Evolutionary conservation across 2,329 filamentous ascomycete species (phyloP), one percentile per base, ranked within the genome.

Genomic region (Fusarium liriodendri): DNA sequence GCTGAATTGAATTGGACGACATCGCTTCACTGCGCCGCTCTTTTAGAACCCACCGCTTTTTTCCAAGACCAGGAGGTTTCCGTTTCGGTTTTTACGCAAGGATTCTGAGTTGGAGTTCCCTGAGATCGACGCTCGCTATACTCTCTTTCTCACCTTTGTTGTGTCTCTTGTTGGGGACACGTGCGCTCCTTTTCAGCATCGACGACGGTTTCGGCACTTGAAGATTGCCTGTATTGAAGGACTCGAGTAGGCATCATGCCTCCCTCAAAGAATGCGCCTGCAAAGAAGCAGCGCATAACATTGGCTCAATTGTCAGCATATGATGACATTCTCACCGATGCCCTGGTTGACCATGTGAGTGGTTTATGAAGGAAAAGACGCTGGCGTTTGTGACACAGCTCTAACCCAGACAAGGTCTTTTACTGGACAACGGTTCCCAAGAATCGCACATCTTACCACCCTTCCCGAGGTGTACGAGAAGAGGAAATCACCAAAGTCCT

Each of bases 351-450:
- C 84, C 95, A 96, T 85, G 96, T 98, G 89, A 84, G 93, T 89
- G 37, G 38, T 58, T 69, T 68, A 59, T 52, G 9, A 38, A 25
- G 38, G 47, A 52, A 11, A 9, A 68, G 57, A 42, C n/a, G 50
- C 58, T 40, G 38, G 37, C 66, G 18, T 45, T 60, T 35, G 55
- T 45, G 66, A 69, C 69, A 67, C 67, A 55, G 60, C 59, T 76
- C 73, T 77, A 76, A 81, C 69, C 59, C 40, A 18, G 32, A 27
- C 52, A 69, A 98, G 96, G 93, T 95, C 11, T 98, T 94, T 83
- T 99, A 97, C 86, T 98, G 97, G 96, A 96, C 96, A 7, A 94
- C 90, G 5, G 98, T 98, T 68, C 95, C 96, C 74, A 99, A 99
- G 84, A 98, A 98, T 79, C 92, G 94, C 70, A 91, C 91, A 65